Conservation (phyloP, 345 rosid genomes). For the Hibiscus syriacus region DNA sequence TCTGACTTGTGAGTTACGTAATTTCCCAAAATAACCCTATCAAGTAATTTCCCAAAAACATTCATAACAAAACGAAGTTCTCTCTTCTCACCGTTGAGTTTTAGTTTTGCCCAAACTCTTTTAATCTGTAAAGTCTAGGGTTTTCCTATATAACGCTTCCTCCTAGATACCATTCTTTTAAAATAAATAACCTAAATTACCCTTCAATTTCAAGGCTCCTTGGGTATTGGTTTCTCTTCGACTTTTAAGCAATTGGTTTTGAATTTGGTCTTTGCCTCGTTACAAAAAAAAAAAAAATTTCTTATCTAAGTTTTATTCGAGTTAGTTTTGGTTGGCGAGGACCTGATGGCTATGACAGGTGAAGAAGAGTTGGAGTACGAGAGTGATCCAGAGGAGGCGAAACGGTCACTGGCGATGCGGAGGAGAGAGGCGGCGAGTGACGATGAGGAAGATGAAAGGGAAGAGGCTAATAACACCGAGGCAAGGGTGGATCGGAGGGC, state of each 20-base stretch:
- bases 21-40: neutral
- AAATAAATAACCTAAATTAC: neutral
- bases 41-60: neutral
- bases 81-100: neutral
- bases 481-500: constrained; percentile 30
- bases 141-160: neutral
- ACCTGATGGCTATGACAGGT: constrained; percentile 16
- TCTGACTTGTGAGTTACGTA: neutral
- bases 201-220: neutral
- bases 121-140: neutral
- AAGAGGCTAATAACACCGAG: constrained; percentile 18
- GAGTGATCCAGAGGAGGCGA: constrained; percentile 83
- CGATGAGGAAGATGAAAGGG: constrained; percentile 57
- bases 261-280: constrained; percentile 4
- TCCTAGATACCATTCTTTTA: neutral
- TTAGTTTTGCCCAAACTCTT: neutral
- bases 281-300: too few relatives aligned
- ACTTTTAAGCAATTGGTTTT: neutral
- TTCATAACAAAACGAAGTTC: neutral
- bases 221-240: constrained; percentile 7
- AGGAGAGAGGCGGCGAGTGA: constrained; percentile 81
- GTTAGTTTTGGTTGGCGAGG: neutral
- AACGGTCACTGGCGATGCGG: too few relatives aligned
- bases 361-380: constrained; percentile 56
- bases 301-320: neutral